Evolutionary conservation across 345 rosid species (phyloP), one percentile per base, ranked within the genome.

Genomic region (Populus davidiana): DNA sequence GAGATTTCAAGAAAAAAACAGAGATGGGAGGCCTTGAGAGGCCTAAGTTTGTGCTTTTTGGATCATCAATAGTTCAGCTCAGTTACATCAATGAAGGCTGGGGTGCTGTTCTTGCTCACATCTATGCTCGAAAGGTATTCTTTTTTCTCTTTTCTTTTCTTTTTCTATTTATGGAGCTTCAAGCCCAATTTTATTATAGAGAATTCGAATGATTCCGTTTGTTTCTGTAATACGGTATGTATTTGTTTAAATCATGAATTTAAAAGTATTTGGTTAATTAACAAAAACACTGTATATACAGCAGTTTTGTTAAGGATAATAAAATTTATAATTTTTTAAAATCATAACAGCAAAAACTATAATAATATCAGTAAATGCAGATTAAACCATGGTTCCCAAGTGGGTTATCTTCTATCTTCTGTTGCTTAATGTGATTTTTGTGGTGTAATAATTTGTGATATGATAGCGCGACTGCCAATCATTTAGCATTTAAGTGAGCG

Each of bases 21-120:
- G 14, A 44, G 54, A 81, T 81, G 83, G 83, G 67, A 9, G 83
- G 83, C 6, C 74, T 74, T 4, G 29, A 2, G 35, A 81, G 83
- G 52, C 83, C 80, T 7, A 52, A 76, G 27, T 71, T 81, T 38
- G 83, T 81, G 69, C 71, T 81, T 43, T 81, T 81, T 8, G 80
- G 83, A 17, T 81, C 83, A 7, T 81, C 83, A 18, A 77, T 81
- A 9, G 80, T 81, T 64, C 77, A 81, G 68, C 21, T 75, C n/a
- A 81, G 83, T 10, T 81, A 52, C 61, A 17, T 17, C 41, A 66
- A 81, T 29, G 65, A 73, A 29, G 83, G 83, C 0, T 81, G 83
- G 83, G 83, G 77, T 18, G 72, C 83, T 67, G 38, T 72, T 56
- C 83, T 81, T 18, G 20, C 83, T 18, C 49, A 76, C 17, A 25